Base-by-base conservation (phyloP, 768 basidiomycete genomes). In the Asterophora lycoperdoides region DNA sequence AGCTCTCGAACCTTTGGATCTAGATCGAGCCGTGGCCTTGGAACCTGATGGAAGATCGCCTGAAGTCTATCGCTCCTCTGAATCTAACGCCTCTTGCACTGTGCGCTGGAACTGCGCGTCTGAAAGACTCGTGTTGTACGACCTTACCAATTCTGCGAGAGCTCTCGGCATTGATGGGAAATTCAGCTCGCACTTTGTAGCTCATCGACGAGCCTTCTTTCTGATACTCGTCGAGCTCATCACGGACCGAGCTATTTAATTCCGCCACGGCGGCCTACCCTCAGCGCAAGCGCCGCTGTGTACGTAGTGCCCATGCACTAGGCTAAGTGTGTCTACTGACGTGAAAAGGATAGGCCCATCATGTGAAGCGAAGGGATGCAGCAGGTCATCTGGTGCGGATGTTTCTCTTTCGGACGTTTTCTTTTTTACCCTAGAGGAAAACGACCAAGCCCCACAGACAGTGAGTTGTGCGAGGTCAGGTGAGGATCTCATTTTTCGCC, bases 61-160 rank as follows among this genome's bases (percentile, higher is more conserved):
- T 35, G 26, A 8, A 37, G 26, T 20, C 26, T 26, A 15, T 13
- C 43, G 32, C 15, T 29, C 32, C 7, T 35, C 26, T 23, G 46
- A 28, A 5, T 39, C 52, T 48, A 32, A 13, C 3, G 36, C 45
- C 45, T 46, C 45, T 9, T 46, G 45, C 36, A 46, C 20, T 15
- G 15, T 2, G 13, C 26, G 23, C 23, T 28, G 40, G 36, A 38
- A 10, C 28, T 19, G 36, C 18, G 15, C 45, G 36, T 28, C 28
- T 18, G 26, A 39, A 28, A 17, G 18, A 17, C 6, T 14, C 45
- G 30, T 46, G 45, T 23, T 19, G 29, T 18, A 29, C 28, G 37
- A 41, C 19, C 38, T 50, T 49, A 38, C 37, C 39, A 40, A 40
- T 11, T 13, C 40, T 33, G 9, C 8, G 35, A 38, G 35, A 28